These are phyloP conservation scores for Inga laurina DNA, from an alignment of 306 rosid genomes.

Conservation along the genomic window DNA sequence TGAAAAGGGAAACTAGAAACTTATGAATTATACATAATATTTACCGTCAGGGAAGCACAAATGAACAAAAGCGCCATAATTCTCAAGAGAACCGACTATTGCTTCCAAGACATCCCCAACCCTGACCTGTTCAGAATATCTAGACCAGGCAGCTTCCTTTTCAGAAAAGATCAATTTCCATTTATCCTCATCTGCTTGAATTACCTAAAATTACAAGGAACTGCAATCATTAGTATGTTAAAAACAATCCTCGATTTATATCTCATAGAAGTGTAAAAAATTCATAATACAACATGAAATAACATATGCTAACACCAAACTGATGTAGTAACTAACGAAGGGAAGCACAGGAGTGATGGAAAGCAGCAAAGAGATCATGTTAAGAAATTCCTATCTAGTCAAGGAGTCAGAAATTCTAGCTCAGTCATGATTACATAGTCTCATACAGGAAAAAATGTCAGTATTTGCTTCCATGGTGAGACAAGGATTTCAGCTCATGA, in stretches of 20 bases:
- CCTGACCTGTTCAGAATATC: constrained; percentile 60
- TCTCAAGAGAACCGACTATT: constrained; percentile 72
- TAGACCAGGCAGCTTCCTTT: constrained; percentile 83
- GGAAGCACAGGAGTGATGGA: not conserved
- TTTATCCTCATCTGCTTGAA: constrained; percentile 75
- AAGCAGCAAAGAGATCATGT: not conserved
- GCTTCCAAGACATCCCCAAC: constrained; percentile 78
- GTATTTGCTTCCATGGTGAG: not conserved
- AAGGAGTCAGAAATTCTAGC: not conserved
- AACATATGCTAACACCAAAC: not conserved
- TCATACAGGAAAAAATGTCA: not conserved
- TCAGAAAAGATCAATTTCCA: constrained; percentile 77
- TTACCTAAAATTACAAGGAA: constrained; percentile 61
- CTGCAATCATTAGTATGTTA: constrained; percentile 32
- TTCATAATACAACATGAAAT: not conserved
- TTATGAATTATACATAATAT: constrained; percentile 10
- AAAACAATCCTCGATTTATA: constrained; percentile 19
- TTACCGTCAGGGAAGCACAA: constrained; percentile 84
- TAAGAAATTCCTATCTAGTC: no score
- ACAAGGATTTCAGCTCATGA: not conserved
- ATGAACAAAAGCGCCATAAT: constrained; percentile 90
- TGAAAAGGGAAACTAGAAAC: constrained; percentile 4
- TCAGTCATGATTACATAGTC: not conserved
- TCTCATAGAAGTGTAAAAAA: not conserved
- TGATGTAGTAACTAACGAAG: not conserved